Evolutionary conservation across 2,329 filamentous ascomycete genomes (phyloP), one percentile per base, ranked within the genome.

Genomic region (Stagonosporopsis rhizophila): DNA sequence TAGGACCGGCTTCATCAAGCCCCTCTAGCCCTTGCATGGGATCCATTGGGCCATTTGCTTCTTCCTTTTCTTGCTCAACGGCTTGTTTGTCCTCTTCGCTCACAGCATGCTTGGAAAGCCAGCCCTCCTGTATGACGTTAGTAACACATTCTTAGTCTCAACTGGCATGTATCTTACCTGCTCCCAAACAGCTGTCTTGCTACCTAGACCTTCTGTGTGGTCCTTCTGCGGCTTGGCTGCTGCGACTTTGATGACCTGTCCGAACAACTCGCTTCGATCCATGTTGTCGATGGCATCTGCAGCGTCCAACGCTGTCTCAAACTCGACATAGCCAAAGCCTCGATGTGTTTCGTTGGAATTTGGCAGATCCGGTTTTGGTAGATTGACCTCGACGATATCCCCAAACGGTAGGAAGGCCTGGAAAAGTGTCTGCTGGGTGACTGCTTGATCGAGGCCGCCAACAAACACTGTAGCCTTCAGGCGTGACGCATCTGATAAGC

Each of bases 231-330:
- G 87, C 77, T 96, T 99, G 39, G 96, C 96, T 52, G 89, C 85
- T 40, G 92, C 93, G 47, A 98, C 94, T 75, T 93, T 96, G 75
- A 99, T 89, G 14, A 95, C 89, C 57, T 91, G 87, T 11, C 95
- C 96, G 74, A 94, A 98, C 41, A 99, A 85, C 79, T 98, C 94
- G 58, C 93, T 90, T 75, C 96, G 92, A 74, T 99, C 92, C 94
- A 99, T 98, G 74, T 99, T 99, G 82, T 98, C 92, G 75, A 99
- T 96, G 46, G 95, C 95, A 78, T 98, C 94, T 70, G 88, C 88
- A 25, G 93, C 94, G 77, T 99, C 95, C 54, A 89, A 86, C 12
- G 87, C 83, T 54, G 92, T 85, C 69, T 97, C 92, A 71, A 91
- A 99, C 73, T 99, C 95, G 46, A 99, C 91, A 74, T 99, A 98